A percentile compares a stretch with the other conserved stretches of the same genome.
Evolutionary conservation across 2,329 filamentous ascomycete genomes (phyloP).

Genomic region (Drechmeria coniospora): DNA sequence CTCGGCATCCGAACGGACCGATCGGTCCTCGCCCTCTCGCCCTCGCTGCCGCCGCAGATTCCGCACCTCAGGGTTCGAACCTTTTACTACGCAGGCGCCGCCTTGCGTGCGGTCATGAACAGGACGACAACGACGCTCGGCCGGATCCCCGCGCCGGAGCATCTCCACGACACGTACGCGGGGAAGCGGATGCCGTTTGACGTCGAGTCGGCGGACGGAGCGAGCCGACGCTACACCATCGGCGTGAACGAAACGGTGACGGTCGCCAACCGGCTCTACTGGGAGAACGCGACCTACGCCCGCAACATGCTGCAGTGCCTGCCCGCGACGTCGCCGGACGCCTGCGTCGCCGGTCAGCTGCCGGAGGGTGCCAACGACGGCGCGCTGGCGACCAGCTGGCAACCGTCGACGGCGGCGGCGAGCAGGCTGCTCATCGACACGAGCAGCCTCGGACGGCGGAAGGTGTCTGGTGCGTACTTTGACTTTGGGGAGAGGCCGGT

Average conservation of each 20-base stretch:
- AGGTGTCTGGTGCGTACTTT: neutral
- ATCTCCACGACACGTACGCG: conserved; percentile 39
- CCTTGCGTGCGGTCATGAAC: conserved; percentile 10
- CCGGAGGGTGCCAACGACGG: conserved; percentile 18
- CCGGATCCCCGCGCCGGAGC: conserved; percentile 22
- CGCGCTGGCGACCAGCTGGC: neutral
- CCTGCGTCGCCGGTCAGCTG: conserved; percentile 49
- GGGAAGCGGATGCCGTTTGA: conserved; percentile 41
- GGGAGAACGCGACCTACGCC: conserved; percentile 33
- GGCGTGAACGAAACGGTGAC: conserved; percentile 32
- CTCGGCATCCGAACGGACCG: conserved; percentile 47
- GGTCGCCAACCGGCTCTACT: conserved; percentile 42
- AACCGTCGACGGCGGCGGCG: neutral
- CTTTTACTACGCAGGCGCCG: conserved; percentile 15
- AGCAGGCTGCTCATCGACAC: neutral
- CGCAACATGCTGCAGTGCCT: conserved; percentile 53
- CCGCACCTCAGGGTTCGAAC: conserved; percentile 25
- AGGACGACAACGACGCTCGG: conserved; percentile 12
- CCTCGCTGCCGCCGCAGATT: conserved; percentile 42
- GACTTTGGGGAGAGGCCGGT: conserved; percentile 1
- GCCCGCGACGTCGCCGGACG: conserved; percentile 29
- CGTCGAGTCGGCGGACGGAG: conserved; percentile 26
- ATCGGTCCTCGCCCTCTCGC: conserved; percentile 43
- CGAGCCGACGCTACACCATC: conserved; percentile 26
- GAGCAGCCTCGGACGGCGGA: neutral